Percentiles rank a stretch among this genome's conserved stretches.
phyloP scores from a whole-genome alignment of 2,329 filamentous ascomycete genomes.

The Aspergillus oerlinghausenensis region DNA sequence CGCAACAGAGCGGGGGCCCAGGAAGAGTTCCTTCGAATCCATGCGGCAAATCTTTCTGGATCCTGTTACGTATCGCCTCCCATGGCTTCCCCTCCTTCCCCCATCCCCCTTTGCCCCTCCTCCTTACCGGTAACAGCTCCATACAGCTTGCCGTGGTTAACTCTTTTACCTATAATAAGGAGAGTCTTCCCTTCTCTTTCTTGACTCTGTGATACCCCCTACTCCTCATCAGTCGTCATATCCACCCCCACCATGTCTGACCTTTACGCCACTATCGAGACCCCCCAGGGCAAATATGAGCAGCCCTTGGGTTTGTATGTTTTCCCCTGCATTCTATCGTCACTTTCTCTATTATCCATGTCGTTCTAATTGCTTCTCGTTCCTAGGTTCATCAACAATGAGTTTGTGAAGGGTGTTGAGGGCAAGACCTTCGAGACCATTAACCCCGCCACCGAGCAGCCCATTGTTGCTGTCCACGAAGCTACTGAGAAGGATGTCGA shows the following conservation, averaged over 20 bases:
- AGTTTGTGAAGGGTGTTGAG: constrained; percentile 25
- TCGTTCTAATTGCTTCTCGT: background rate
- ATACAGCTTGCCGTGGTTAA: background rate
- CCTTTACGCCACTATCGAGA: constrained; percentile 33
- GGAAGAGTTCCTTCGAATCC: background rate
- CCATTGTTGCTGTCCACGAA: constrained; percentile 26
- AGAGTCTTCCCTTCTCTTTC: background rate
- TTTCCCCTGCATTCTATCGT: constrained; percentile 17
- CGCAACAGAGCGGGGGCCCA: background rate
- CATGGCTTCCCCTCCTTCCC: background rate
- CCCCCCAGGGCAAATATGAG: constrained; percentile 34
- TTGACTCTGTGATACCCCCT: background rate
- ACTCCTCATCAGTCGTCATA: background rate
- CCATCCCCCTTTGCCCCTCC: background rate
- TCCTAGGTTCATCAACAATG: constrained; percentile 28
- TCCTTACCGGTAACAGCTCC: background rate
- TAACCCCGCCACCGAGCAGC: constrained; percentile 29
- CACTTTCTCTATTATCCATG: background rate
- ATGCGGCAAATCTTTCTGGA: background rate
- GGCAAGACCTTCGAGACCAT: constrained; percentile 30
- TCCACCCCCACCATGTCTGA: background rate
- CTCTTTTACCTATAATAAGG: background rate
- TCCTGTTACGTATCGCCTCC: background rate
- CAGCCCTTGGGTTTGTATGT: constrained; percentile 36
- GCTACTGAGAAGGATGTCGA: constrained; percentile 30